Conservation (phyloP, 2,329 filamentous ascomycete genomes). For the Zasmidium citrigriseum region DNA sequence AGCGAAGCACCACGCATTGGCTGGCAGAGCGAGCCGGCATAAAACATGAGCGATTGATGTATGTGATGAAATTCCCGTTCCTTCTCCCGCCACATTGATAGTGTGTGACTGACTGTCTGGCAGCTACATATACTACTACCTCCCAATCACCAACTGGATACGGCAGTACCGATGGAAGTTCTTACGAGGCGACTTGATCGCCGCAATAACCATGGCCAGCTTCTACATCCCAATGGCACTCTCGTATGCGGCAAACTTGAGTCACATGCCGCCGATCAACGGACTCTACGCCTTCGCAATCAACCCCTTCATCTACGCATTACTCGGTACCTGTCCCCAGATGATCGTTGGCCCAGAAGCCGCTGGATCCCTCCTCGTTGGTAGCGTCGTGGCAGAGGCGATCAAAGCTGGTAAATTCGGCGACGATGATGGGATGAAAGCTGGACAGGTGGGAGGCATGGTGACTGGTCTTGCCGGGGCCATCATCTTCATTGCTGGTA, state of each 20-base stretch:
- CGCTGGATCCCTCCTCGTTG: slow-evolving; percentile 85
- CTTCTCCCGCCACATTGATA: neutral
- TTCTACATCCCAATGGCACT: slow-evolving; percentile 98
- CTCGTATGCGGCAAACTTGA: slow-evolving; percentile 88
- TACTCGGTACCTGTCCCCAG: slow-evolving; percentile 87
- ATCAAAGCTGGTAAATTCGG: slow-evolving; percentile 67
- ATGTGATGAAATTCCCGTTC: slow-evolving; percentile 36
- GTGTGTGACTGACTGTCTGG: no score
- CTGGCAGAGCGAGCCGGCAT: slow-evolving; percentile 74
- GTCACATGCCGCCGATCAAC: slow-evolving; percentile 89
- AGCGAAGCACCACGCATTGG: slow-evolving; percentile 71
- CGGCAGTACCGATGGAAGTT: slow-evolving; percentile 81
- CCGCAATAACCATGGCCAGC: slow-evolving; percentile 93
- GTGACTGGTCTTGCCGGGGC: slow-evolving; percentile 85
- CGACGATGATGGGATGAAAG: slow-evolving; percentile 68
- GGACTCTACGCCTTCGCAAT: slow-evolving; percentile 94
- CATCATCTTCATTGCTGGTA: slow-evolving; percentile 82
- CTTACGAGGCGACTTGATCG: slow-evolving; percentile 80
- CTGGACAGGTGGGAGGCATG: slow-evolving; percentile 83
- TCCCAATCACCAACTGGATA: slow-evolving; percentile 90
- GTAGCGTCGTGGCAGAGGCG: slow-evolving; percentile 77
- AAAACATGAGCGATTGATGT: slow-evolving; percentile 74
- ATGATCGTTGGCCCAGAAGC: slow-evolving; percentile 96
- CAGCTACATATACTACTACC: slow-evolving; percentile 89
- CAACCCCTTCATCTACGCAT: slow-evolving; percentile 85